Conservation (phyloP, 2,329 filamentous ascomycete genomes). For the Colletotrichum acutatum region DNA sequence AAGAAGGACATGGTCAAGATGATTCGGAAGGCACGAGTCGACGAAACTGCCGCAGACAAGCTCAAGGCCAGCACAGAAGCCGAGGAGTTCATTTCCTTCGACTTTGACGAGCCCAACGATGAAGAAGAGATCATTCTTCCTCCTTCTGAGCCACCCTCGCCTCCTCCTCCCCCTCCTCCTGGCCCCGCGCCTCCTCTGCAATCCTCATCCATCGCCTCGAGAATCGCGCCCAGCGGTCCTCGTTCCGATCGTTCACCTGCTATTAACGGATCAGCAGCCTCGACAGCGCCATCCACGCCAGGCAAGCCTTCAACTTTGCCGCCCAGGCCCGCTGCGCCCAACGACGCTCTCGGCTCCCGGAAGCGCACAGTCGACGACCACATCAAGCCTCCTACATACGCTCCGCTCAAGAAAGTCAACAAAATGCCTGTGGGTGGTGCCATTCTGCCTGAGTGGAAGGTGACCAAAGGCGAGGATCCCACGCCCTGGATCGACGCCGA, state of each 20-base stretch:
- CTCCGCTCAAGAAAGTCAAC: constrained; percentile 61
- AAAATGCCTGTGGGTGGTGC: constrained; percentile 62
- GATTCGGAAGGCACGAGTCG: constrained; percentile 88
- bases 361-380: constrained; percentile 81
- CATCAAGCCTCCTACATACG: constrained; percentile 68
- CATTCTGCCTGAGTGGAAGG: constrained; percentile 64
- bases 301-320: constrained; percentile 39
- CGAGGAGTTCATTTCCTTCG: constrained; percentile 92
- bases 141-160: constrained; percentile 25
- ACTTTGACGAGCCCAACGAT: constrained; percentile 62
- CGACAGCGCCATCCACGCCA: constrained; percentile 37
- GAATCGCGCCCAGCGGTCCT: constrained; percentile 15
- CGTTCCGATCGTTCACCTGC: constrained; percentile 1
- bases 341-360: constrained; percentile 66
- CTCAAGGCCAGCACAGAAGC: constrained; percentile 65
- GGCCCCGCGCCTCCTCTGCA: constrained; percentile 11
- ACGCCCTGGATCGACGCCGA: constrained; percentile 73
- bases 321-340: constrained; percentile 43
- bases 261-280: constrained; percentile 34
- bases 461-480: constrained; percentile 51
- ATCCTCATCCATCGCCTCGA: neutral
- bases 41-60: constrained; percentile 57
- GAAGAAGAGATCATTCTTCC: constrained; percentile 40
- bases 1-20: constrained; percentile 89
- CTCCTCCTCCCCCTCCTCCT: constrained; percentile 23